A percentile compares a stretch with the other conserved stretches of the same genome.
phyloP scores from a whole-genome alignment of 2,329 filamentous ascomycete species.

The Penicillium aurantiogriseum region DNA sequence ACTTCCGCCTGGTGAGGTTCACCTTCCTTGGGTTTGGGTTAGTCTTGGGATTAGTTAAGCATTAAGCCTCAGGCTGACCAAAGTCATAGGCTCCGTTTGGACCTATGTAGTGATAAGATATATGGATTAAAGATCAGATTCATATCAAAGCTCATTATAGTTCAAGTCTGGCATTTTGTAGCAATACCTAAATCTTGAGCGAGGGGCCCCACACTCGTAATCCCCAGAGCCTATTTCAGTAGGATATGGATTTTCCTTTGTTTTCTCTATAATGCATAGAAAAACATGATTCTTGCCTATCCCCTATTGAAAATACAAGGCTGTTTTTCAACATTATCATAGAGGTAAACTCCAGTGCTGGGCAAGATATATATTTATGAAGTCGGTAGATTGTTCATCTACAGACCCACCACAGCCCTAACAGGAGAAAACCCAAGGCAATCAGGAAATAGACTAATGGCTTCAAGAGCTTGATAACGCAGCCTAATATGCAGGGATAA shows the following conservation, averaged over 20 bases:
- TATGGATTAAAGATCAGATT: neutral
- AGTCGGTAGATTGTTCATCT: no score
- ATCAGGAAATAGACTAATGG: no score
- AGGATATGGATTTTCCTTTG: no score
- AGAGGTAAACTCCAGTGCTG: neutral
- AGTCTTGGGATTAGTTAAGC: neutral
- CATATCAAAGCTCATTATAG: neutral
- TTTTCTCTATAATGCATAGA: no score
- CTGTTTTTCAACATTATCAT: neutral
- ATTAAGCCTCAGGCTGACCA: neutral
- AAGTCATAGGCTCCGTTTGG: neutral
- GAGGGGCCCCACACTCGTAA: neutral
- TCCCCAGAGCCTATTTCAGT: neutral
- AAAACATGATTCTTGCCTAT: neutral
- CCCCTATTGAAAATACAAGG: neutral
- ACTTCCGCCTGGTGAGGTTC: neutral
- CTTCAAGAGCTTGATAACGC: no score
- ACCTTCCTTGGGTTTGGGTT: neutral
- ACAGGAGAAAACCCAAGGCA: no score
- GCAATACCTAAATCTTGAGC: neutral
- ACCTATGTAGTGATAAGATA: neutral
- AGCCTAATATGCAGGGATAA: no score
- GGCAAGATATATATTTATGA: neutral
- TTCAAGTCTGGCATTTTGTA: neutral
- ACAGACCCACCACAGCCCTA: neutral